Percentiles rank a stretch among this genome's conserved stretches.
These are phyloP conservation scores for Agapanthus africanus DNA, from an alignment of 106 monocot genomes.

Conservation along the genomic window DNA sequence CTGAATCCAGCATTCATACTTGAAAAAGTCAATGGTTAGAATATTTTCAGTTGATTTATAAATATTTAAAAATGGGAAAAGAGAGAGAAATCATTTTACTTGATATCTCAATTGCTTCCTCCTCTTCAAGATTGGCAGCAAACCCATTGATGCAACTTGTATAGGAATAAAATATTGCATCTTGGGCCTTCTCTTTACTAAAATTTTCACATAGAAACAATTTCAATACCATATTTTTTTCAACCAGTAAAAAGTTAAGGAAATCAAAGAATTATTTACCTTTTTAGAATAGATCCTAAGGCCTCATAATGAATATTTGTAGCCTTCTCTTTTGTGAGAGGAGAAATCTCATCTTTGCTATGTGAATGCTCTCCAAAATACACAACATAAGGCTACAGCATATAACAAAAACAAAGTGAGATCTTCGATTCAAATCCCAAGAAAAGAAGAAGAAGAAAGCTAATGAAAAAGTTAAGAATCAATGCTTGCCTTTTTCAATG, in stretches of 20 bases:
- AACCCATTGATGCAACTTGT: slow-evolving; percentile 30
- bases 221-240: background rate
- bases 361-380: slow-evolving; percentile 17
- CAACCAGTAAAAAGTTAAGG: background rate
- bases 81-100: slow-evolving; percentile 11
- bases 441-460: background rate
- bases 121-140: slow-evolving; percentile 34
- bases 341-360: background rate
- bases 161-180: slow-evolving; percentile 36
- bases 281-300: slow-evolving; percentile 17
- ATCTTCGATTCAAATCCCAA: background rate
- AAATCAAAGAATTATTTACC: background rate
- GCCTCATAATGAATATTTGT: slow-evolving; percentile 17
- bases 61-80: background rate
- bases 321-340: background rate
- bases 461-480: background rate
- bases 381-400: slow-evolving; percentile 20
- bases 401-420: background rate
- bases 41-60: background rate
- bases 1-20: background rate
- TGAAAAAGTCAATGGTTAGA: background rate
- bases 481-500: slow-evolving; percentile 18
- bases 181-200: slow-evolving; percentile 28
- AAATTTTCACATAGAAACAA: background rate
- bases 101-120: slow-evolving; percentile 21